These are phyloP conservation scores for Botrytis fabae DNA, from an alignment of 2,329 filamentous ascomycete species.

Conservation along the genomic window DNA sequence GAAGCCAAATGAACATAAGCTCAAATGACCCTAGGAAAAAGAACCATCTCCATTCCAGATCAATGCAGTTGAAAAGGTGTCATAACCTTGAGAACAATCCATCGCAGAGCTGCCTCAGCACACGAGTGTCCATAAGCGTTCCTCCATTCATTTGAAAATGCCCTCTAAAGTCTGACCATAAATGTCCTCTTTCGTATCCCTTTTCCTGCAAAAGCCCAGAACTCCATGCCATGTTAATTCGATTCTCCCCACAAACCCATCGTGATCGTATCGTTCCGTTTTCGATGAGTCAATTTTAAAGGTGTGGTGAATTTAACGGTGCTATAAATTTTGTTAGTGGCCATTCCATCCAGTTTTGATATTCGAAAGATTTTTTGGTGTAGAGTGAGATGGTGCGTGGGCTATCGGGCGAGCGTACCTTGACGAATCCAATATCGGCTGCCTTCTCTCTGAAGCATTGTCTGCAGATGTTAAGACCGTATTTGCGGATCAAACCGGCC, in stretches of 20 bases:
- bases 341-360: conserved; percentile 6
- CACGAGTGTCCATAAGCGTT: conserved; percentile 22
- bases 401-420: conserved; percentile 50
- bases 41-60: conserved; percentile 22
- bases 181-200: conserved; percentile 14
- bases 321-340: conserved; percentile 27
- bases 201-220: conserved; percentile 26
- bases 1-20: conserved; percentile 18
- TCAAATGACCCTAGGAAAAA: conserved; percentile 19
- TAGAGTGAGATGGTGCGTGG: background rate
- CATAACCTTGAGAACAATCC: conserved; percentile 19
- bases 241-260: conserved; percentile 16
- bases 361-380: background rate
- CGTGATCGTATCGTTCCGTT: conserved; percentile 14
- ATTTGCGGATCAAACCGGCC: conserved; percentile 99
- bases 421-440: conserved; percentile 71
- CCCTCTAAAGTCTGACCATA: conserved; percentile 16
- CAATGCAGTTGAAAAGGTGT: conserved; percentile 20
- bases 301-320: conserved; percentile 34
- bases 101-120: conserved; percentile 19
- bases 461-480: conserved; percentile 88
- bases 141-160: conserved; percentile 23
- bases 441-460: conserved; percentile 77
- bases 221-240: conserved; percentile 26
- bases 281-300: conserved; percentile 15